A percentile compares a stretch with the other conserved stretches of the same genome.
phyloP scores from a whole-genome alignment of 768 basidiomycete genomes.

The Kwoniella dejecticola region DNA sequence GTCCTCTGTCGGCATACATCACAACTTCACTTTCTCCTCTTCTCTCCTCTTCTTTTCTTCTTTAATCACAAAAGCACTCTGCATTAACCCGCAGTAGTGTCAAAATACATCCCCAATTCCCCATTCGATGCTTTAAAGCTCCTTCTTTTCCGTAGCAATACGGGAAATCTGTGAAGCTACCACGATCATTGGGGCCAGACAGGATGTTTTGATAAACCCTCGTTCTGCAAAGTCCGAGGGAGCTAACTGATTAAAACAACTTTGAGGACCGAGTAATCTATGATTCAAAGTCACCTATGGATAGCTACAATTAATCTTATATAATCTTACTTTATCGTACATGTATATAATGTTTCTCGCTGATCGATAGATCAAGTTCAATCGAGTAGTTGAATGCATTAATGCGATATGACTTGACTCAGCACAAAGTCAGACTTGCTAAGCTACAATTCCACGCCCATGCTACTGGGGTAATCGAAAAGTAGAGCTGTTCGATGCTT shows the following conservation, averaged over 20 bases:
- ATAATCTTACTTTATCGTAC: no score
- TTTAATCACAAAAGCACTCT: conserved; percentile 1
- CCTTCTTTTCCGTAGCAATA: no score
- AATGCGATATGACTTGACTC: no score
- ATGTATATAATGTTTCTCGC: no score
- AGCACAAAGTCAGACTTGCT: no score
- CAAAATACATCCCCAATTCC: conserved; percentile 42
- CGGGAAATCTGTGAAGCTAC: conserved; percentile 31
- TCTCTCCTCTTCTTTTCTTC: neutral
- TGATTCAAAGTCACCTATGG: conserved; percentile 54
- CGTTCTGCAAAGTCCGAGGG: conserved; percentile 3
- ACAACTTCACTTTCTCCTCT: neutral
- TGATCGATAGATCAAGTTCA: no score
- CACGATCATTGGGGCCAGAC: conserved; percentile 47
- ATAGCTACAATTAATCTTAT: conserved; percentile 48
- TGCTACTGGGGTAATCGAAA: no score
- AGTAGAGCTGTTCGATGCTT: no score
- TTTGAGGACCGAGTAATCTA: conserved; percentile 42
- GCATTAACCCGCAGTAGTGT: neutral
- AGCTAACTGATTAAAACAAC: conserved; percentile 52
- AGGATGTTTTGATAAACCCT: conserved; percentile 43
- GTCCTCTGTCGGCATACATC: neutral
- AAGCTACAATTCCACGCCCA: no score
- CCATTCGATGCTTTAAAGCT: conserved; percentile 9
- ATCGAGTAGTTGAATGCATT: no score